A percentile compares a stretch with the other conserved stretches of the same genome.
Evolutionary conservation across 2,329 filamentous ascomycete species (phyloP).

Genomic region (Talaromyces sp.): DNA sequence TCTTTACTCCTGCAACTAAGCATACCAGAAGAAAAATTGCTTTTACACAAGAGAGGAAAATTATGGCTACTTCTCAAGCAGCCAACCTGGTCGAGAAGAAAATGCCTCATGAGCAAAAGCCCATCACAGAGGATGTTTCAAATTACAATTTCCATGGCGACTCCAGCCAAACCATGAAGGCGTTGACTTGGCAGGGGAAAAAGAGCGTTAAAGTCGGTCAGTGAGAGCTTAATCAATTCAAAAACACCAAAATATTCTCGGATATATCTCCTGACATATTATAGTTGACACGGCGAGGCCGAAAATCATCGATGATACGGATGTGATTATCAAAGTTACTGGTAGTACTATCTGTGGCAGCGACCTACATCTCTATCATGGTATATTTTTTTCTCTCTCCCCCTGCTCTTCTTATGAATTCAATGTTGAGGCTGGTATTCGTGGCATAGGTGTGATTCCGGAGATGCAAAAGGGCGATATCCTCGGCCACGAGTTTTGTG

Average conservation of each 20-base stretch:
- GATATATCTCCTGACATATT: background rate
- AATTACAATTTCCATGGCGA: conserved; percentile 57
- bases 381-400: too few species aligned
- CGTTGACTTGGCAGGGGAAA: conserved; percentile 76
- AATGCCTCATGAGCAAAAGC: conserved; percentile 63
- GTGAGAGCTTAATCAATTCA: conserved; percentile 11
- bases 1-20: too few species aligned
- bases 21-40: too few species aligned
- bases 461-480: conserved; percentile 62
- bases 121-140: conserved; percentile 64
- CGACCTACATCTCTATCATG: conserved; percentile 50
- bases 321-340: conserved; percentile 77
- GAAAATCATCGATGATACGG: conserved; percentile 64
- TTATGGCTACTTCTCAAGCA: conserved; percentile 60
- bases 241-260: background rate
- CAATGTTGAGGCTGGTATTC: conserved; percentile 6
- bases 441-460: conserved; percentile 41
- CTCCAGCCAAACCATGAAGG: conserved; percentile 63
- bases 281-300: conserved; percentile 63
- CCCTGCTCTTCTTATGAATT: background rate
- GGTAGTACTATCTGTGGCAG: conserved; percentile 59
- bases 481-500: conserved; percentile 56
- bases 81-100: conserved; percentile 62
- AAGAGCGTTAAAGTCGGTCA: conserved; percentile 65
- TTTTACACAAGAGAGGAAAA: background rate